These are phyloP conservation scores for Pseudognaphalium luteoalbum DNA, from an alignment of 129 eudicot genomes.

Conservation along the genomic window DNA sequence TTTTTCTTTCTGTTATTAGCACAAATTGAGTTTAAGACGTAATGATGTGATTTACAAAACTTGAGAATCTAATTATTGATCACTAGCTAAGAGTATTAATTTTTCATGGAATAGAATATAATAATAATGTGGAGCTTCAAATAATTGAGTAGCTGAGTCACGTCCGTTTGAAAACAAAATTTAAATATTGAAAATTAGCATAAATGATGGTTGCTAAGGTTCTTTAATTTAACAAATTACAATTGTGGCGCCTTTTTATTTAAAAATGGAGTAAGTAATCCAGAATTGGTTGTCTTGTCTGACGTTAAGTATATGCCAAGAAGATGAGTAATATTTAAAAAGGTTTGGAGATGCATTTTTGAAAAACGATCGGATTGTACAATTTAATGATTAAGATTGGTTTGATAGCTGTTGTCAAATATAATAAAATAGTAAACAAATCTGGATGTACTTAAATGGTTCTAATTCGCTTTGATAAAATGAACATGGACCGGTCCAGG, in stretches of 20 bases:
- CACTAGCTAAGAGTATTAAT: not conserved
- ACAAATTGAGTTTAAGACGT: not conserved
- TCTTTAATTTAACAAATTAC: not conserved
- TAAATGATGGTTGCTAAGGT: not conserved
- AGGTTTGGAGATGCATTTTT: not conserved
- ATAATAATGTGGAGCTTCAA: not conserved
- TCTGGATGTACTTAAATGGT: no score
- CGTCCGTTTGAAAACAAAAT: not conserved
- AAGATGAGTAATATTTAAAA: constrained; percentile 5
- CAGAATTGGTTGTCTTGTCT: constrained; percentile 14
- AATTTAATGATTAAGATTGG: not conserved
- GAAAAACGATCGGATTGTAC: not conserved
- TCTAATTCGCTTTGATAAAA: no score
- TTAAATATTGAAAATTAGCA: not conserved
- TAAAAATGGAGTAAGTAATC: constrained; percentile 23
- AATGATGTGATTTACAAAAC: no score
- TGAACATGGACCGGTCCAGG: no score
- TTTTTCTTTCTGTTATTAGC: no score
- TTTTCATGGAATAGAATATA: not conserved
- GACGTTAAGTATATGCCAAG: constrained; percentile 1
- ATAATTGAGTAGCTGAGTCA: constrained; percentile 21
- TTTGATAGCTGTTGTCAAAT: not conserved
- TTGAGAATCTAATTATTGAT: not conserved
- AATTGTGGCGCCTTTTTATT: not conserved
- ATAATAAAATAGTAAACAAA: not conserved